Conservation (phyloP, 2,329 filamentous ascomycete genomes). For the Aspergillus nomiae region DNA sequence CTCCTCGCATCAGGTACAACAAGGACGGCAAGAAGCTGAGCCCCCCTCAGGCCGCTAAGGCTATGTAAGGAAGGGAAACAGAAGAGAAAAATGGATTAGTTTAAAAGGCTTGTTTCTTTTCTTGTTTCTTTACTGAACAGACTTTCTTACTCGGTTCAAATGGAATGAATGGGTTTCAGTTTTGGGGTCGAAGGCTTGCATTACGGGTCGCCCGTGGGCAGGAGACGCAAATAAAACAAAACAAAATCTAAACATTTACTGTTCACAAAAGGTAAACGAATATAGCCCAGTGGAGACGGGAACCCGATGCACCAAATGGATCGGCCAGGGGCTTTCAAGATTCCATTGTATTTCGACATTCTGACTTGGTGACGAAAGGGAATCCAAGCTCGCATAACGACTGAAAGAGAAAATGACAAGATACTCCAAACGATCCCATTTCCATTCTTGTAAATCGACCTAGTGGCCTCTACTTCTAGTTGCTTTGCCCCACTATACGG, state of each 20-base stretch:
- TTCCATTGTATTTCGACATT: conserved; percentile 2
- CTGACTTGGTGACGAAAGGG: neutral
- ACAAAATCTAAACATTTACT: conserved; percentile 17
- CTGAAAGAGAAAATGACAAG: conserved; percentile 10
- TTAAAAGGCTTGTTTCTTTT: conserved; percentile 41
- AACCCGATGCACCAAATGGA: neutral
- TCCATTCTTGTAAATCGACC: neutral
- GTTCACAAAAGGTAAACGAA: conserved; percentile 7
- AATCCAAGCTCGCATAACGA: conserved; percentile 3
- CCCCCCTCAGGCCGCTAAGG: conserved; percentile 77
- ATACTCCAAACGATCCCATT: neutral
- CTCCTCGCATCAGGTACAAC: conserved; percentile 98
- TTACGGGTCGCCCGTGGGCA: conserved; percentile 12
- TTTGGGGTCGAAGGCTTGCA: conserved; percentile 20
- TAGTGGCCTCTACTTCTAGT: neutral
- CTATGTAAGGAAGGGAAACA: conserved; percentile 43
- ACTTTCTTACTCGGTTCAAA: conserved; percentile 31
- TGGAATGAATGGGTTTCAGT: conserved; percentile 30
- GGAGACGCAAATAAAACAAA: conserved; percentile 19
- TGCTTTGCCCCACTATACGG: neutral
- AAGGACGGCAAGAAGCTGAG: conserved; percentile 99
- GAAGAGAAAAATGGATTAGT: conserved; percentile 40
- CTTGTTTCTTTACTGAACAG: conserved; percentile 33
- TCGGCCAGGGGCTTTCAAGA: neutral
- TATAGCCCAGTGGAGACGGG: neutral